Conservation (phyloP, 1,139 yeast genomes). For the Yamadazyma epiphylla region DNA sequence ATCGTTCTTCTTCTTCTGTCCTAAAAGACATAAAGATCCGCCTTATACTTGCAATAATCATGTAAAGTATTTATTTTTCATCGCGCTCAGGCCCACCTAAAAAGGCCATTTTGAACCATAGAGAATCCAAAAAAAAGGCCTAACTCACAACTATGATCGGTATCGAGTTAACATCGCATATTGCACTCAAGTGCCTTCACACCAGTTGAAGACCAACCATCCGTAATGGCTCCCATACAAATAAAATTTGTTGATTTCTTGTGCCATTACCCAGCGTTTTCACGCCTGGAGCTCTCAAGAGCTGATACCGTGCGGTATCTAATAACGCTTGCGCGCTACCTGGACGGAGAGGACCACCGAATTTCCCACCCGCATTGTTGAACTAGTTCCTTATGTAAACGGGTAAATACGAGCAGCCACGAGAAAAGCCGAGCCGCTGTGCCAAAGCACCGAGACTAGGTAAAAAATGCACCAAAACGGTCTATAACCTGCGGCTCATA, state of each 20-base stretch:
- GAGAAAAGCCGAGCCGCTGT: constrained; percentile 38
- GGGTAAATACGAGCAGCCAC: constrained; percentile 67
- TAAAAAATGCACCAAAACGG: background rate
- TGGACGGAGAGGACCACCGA: constrained; percentile 74
- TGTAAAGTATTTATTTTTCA: constrained; percentile 15
- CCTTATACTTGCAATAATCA: constrained; percentile 65
- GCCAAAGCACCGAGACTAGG: constrained; percentile 13
- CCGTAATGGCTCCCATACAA: constrained; percentile 72
- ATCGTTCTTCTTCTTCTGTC: constrained; percentile 80
- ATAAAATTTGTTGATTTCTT: constrained; percentile 45
- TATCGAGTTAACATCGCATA: constrained; percentile 79
- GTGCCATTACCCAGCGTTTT: constrained; percentile 73
- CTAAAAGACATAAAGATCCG: constrained; percentile 78
- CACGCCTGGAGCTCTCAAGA: constrained; percentile 72
- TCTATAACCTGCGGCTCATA: too few relatives aligned
- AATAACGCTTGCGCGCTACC: too few relatives aligned
- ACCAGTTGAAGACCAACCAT: constrained; percentile 52
- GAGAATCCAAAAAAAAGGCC: constrained; percentile 20
- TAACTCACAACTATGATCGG: constrained; percentile 65
- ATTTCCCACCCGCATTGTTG: constrained; percentile 68
- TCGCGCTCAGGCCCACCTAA: background rate
- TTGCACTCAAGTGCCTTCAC: constrained; percentile 69
- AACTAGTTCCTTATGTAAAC: constrained; percentile 42
- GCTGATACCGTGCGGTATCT: constrained; percentile 17
- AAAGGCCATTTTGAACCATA: background rate